phyloP scores from a whole-genome alignment of 2,329 filamentous ascomycete species.

The Lasiodiplodia hormozganensis region DNA sequence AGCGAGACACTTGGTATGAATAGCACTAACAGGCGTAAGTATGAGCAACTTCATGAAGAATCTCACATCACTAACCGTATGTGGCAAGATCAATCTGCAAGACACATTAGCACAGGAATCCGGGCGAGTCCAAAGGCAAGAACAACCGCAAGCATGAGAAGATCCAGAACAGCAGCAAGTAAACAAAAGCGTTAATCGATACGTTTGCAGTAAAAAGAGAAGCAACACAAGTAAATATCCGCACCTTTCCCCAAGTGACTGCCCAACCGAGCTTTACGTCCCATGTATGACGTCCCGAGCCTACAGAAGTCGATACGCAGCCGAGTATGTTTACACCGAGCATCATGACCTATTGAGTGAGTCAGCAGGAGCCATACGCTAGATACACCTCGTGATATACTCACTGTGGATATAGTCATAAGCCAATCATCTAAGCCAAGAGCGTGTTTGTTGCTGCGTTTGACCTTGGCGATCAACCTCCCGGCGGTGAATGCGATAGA shows the following conservation, averaged over 20 bases:
- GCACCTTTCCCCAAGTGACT: conserved; percentile 26
- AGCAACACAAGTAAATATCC: neutral
- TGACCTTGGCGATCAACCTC: conserved; percentile 37
- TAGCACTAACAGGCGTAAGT: conserved; percentile 32
- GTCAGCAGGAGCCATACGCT: neutral
- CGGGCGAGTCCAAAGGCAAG: conserved; percentile 29
- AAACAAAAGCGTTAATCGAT: conserved; percentile 10
- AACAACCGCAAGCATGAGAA: neutral
- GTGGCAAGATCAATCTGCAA: conserved; percentile 28
- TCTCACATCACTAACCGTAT: conserved; percentile 3
- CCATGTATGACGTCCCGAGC: conserved; percentile 42
- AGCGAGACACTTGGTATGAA: conserved; percentile 38
- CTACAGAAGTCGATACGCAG: conserved; percentile 37
- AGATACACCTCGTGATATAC: neutral
- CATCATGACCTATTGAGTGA: conserved; percentile 16
- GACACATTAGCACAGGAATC: conserved; percentile 34
- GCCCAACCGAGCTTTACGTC: conserved; percentile 19
- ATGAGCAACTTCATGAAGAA: too few relatives aligned
- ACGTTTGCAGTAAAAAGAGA: neutral
- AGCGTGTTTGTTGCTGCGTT: conserved; percentile 34
- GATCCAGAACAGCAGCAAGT: neutral
- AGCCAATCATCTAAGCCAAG: conserved; percentile 39
- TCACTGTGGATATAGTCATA: conserved; percentile 39
- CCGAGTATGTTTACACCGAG: conserved; percentile 39
- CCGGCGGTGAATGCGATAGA: conserved; percentile 28